Percentiles rank a stretch among this genome's conserved stretches.
Conservation (phyloP, 2,329 filamentous ascomycete genomes). For the Achaetomium macrosporum region DNA sequence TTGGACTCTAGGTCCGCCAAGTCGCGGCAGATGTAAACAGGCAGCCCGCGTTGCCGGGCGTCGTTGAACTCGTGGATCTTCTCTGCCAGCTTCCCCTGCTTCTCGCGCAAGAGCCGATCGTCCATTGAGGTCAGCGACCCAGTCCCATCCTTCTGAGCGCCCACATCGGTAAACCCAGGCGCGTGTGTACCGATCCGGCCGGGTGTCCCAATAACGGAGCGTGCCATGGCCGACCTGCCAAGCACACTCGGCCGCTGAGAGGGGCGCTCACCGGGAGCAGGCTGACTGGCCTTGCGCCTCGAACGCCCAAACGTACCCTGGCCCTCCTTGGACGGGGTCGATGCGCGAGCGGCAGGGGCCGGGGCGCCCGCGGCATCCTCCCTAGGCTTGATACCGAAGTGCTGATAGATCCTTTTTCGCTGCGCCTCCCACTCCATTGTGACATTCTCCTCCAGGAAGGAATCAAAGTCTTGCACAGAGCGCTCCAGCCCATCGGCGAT, state of each 20-base stretch:
- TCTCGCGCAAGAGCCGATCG: slow-evolving; percentile 73
- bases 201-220: slow-evolving; percentile 81
- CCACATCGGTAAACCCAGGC: slow-evolving; percentile 62
- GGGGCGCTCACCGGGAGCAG: slow-evolving; percentile 26
- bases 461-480: slow-evolving; percentile 86
- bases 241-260: slow-evolving; percentile 50
- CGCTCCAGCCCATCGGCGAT: slow-evolving; percentile 86
- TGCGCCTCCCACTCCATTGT: slow-evolving; percentile 95
- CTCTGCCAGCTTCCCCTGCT: slow-evolving; percentile 74
- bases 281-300: slow-evolving; percentile 40
- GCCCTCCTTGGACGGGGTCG: slow-evolving; percentile 38
- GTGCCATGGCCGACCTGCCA: slow-evolving; percentile 62
- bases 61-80: slow-evolving; percentile 75
- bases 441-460: slow-evolving; percentile 89
- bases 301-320: slow-evolving; percentile 57
- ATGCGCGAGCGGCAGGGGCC: slow-evolving; percentile 14
- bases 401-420: slow-evolving; percentile 86
- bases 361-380: slow-evolving; percentile 36
- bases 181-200: slow-evolving; percentile 60
- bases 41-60: slow-evolving; percentile 57
- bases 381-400: slow-evolving; percentile 76
- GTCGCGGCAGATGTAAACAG: slow-evolving; percentile 69
- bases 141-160: slow-evolving; percentile 48
- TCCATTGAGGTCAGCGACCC: slow-evolving; percentile 51
- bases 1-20: slow-evolving; percentile 69